Evolutionary conservation across 345 rosid genomes (phyloP).

Genomic region (Lumnitzera racemosa): DNA sequence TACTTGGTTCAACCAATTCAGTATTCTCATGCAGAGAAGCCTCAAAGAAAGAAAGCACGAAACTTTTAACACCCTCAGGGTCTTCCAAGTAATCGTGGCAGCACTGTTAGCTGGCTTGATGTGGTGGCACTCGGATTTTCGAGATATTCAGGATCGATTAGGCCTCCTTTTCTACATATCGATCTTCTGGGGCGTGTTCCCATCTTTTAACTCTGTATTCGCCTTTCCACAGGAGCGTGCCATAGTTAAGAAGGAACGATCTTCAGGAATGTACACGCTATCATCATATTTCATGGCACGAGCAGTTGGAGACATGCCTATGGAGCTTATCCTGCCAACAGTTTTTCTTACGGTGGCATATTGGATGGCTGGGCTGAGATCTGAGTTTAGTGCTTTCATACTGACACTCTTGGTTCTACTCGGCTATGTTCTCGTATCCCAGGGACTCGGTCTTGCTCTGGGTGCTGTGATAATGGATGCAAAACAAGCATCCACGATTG

Average conservation of each 20-base stretch:
- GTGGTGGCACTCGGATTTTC: constrained; percentile 93
- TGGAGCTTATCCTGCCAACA: constrained; percentile 87
- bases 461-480: constrained; percentile 93
- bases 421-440: constrained; percentile 72
- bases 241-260: constrained; percentile 58
- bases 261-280: constrained; percentile 89
- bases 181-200: constrained; percentile 94
- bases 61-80: constrained; percentile 57
- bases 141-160: constrained; percentile 65
- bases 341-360: constrained; percentile 54
- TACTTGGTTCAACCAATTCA: constrained; percentile 68
- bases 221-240: constrained; percentile 92
- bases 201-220: constrained; percentile 73
- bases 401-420: constrained; percentile 54
- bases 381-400: constrained; percentile 42
- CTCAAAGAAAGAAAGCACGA: constrained; percentile 81
- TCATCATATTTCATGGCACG: constrained; percentile 92
- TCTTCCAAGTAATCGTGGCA: constrained; percentile 71
- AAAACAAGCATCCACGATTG: constrained; percentile 82
- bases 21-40: constrained; percentile 70
- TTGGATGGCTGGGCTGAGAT: constrained; percentile 80
- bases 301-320: constrained; percentile 68
- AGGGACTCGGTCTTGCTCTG: constrained; percentile 76
- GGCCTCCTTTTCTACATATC: constrained; percentile 83
- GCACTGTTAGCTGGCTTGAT: constrained; percentile 62